Base-by-base conservation (phyloP, 495 filamentous ascomycete species). In the Aspergillus steynii region DNA sequence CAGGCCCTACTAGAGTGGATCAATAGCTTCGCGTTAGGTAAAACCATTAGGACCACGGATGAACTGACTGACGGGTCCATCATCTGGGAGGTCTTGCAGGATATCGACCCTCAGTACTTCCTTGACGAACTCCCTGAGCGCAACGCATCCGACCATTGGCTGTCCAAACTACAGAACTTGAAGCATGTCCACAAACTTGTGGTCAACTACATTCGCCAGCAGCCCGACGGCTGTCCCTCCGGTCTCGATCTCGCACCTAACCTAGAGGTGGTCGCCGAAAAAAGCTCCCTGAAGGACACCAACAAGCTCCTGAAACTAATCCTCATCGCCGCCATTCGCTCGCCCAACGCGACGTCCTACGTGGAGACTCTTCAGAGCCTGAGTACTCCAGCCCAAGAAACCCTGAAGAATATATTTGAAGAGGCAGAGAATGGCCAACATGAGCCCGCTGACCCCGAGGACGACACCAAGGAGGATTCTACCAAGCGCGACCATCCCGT, bases 31-130 rank as follows among this genome's bases (percentile, higher is more conserved):
- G 74, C 78, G 49, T 65, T 83, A 27, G 74, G 74, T 37, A 73
- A 76, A 62, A 78, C 73, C 29, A 74, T 83, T 55, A 70, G 74
- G 34, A 71, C 71, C 50, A 70, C 86, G 58, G 82, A 83, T 59
- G 86, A 92, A 65, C 80, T 96, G 67, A 86, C 83, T 56, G 89
- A 96, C 72, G 93, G 91, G 52, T 81, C 84, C 54, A 81, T 90
- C 29, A 81, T 96, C 65, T 84, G 88, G 89, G 78, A 84, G 64
- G 82, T 86, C 71, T 70, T 90, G 73, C 83, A 82, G 65, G 83
- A 88, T 62, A 80, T 89, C 59, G 88, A 93, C 73, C 82, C 83
- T 27, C 77, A 85, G 7, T 88, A 88, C 70, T 91, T 95, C 68
- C 75, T 84, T 42, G 83, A 83, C 61, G 82, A 80, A 63, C 79